Base-by-base conservation (phyloP, 495 filamentous ascomycete species). In the Xylaria telfairii region DNA sequence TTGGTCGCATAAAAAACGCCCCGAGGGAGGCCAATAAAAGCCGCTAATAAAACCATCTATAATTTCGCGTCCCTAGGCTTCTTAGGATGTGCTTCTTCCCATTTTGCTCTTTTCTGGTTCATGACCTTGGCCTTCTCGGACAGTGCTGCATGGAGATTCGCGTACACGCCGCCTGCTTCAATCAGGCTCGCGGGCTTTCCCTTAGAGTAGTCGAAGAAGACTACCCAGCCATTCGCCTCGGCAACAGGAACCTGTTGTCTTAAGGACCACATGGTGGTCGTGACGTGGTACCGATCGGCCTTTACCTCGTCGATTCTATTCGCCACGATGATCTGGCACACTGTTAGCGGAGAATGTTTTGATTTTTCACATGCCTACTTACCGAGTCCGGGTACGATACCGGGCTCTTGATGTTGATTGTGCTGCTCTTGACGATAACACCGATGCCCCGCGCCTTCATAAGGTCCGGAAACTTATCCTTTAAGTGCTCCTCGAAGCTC, bases 161-260 rank as follows among this genome's bases (percentile, higher is more conserved):
- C 34, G 34, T 60, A 37, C 15, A 60, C 56, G n/a, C 56, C 56
- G 28, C 30, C 56, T 10, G 34, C 28, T 39, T 60, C 28, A 8
- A 39, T 37, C 12, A 60, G n/a, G 19, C 21, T 60, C 30, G 30
- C 56, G 2, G 56, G 56, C 56, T 60, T 60, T 39, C 30, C 56
- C 24, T 60, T 39, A 4, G 56, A 60, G n/a, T 60, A 60, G 37
- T 60, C 56, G 32, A 9, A 60, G 37, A 60, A 60, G 30, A 60
- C 56, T n/a, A 60, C 32, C 56, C 56, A 60, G 0, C 56, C 56
- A n/a, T 60, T 60, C 0, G 56, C 13, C 13, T 60, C 56, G 9
- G 56, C 56, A 39, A 60, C 56, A 9, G 57, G 57, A 13, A 34
- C 34, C 17, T 61, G 57, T 41, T 61, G 57, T 21, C 57, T 61